These are phyloP conservation scores for Lathyrus sativus DNA, from an alignment of 306 rosid genomes.

Conservation along the genomic window DNA sequence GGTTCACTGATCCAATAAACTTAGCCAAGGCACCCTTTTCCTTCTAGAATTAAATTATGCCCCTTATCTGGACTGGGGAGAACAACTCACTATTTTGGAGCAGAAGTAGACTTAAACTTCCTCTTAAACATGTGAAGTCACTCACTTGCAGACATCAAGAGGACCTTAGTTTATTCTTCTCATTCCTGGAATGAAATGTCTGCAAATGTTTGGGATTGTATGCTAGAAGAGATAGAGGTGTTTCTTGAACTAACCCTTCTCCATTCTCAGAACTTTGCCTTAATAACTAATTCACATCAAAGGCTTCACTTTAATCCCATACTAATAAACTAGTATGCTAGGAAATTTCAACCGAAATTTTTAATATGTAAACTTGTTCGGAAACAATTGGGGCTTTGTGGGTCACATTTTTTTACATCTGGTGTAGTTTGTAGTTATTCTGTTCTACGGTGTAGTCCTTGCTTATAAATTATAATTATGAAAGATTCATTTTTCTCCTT, in stretches of 20 bases:
- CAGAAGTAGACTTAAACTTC: background rate
- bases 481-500: slow-evolving; percentile 24
- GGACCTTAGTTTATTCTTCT: slow-evolving; percentile 21
- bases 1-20: slow-evolving; percentile 15
- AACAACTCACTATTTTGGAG: slow-evolving; percentile 22
- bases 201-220: slow-evolving; percentile 12
- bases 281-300: background rate
- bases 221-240: slow-evolving; percentile 11
- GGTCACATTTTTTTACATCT: slow-evolving; percentile 7
- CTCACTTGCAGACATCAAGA: background rate
- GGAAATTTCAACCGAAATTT: slow-evolving; percentile 5
- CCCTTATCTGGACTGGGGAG: slow-evolving; percentile 15
- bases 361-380: slow-evolving; percentile 12
- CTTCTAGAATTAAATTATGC: slow-evolving; percentile 15
- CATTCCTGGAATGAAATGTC: slow-evolving; percentile 8
- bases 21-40: slow-evolving; percentile 1
- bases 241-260: slow-evolving; percentile 1
- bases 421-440: slow-evolving; percentile 23
- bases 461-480: background rate
- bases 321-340: background rate
- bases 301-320: background rate
- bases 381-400: background rate
- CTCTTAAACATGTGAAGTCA: background rate
- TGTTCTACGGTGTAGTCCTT: background rate
- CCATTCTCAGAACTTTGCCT: slow-evolving; percentile 6